These are phyloP conservation scores for Hamamelis virginiana DNA, from an alignment of 164 flowering plant species.

Conservation along the genomic window DNA sequence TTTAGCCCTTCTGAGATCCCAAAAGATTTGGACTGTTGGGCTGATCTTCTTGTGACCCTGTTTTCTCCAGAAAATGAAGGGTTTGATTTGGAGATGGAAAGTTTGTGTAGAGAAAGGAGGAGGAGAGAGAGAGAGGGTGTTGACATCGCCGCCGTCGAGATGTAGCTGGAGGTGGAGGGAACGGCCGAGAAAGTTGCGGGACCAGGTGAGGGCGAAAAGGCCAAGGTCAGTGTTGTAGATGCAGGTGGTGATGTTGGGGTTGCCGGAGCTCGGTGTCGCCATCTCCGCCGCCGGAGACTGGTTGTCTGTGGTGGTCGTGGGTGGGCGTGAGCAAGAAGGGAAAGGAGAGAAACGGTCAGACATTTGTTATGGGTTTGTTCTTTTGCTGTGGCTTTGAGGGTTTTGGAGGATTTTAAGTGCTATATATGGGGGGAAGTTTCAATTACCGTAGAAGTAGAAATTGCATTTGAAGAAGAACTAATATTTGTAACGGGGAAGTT, in stretches of 20 bases:
- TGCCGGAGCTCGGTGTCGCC: conserved; percentile 26
- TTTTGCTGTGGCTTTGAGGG: no score
- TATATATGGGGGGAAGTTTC: no score
- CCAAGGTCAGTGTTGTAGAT: no score
- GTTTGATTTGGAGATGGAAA: conserved; percentile 52
- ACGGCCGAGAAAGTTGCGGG: conserved; percentile 51
- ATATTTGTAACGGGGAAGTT: no score
- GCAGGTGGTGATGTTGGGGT: conserved; percentile 58
- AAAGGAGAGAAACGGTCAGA: conserved; percentile 30
- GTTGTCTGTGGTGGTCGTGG: conserved; percentile 15
- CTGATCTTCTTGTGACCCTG: conserved; percentile 48
- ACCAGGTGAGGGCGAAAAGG: conserved; percentile 74
- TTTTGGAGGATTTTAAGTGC: no score
- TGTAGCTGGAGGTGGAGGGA: conserved; percentile 53
- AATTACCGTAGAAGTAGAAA: no score
- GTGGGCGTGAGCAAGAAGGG: conserved; percentile 51
- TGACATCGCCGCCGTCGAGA: conserved; percentile 10
- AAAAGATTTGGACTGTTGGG: conserved; percentile 34
- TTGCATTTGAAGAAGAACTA: no score
- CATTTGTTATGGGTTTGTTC: conserved; percentile 16
- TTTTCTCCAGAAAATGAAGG: conserved; percentile 66
- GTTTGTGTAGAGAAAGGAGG: conserved; percentile 19
- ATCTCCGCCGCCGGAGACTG: conserved; percentile 10
- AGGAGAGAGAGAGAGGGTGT: conserved; percentile 8
- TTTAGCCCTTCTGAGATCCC: conserved; percentile 60